A percentile compares a stretch with the other conserved stretches of the same genome.
Conservation (phyloP, 1,284 basidiomycete species). For the Exsudoporus floridanus region DNA sequence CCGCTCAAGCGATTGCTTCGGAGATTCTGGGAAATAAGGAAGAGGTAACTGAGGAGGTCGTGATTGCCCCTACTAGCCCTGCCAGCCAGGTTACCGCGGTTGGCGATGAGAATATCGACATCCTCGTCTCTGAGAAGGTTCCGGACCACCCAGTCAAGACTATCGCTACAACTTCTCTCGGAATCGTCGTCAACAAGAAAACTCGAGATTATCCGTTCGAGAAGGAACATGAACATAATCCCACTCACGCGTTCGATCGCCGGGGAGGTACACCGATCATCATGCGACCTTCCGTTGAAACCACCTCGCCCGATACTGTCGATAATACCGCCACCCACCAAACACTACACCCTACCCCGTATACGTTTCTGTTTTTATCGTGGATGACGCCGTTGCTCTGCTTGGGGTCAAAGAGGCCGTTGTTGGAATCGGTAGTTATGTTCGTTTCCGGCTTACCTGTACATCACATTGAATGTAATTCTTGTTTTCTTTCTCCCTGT, state of each 20-base stretch:
- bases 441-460: conserved; percentile 25
- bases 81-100: conserved; percentile 23
- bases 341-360: conserved; percentile 15
- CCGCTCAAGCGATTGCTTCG: conserved; percentile 21
- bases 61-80: background rate
- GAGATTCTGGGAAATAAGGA: conserved; percentile 25
- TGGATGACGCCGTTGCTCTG: conserved; percentile 30
- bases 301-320: conserved; percentile 10
- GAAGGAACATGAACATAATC: background rate
- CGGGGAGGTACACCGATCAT: conserved; percentile 26
- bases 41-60: conserved; percentile 10
- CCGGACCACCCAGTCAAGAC: conserved; percentile 8
- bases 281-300: conserved; percentile 26
- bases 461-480: conserved; percentile 19
- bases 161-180: background rate
- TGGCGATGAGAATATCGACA: conserved; percentile 20
- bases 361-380: conserved; percentile 23
- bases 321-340: conserved; percentile 23
- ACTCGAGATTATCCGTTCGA: background rate
- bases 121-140: conserved; percentile 2
- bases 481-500: conserved; percentile 5
- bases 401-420: conserved; percentile 28
- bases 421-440: conserved; percentile 36
- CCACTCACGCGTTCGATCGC: background rate
- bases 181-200: conserved; percentile 3